Conservation (phyloP, 805 yeast genomes). For the Nakazawaea pomicola region DNA sequence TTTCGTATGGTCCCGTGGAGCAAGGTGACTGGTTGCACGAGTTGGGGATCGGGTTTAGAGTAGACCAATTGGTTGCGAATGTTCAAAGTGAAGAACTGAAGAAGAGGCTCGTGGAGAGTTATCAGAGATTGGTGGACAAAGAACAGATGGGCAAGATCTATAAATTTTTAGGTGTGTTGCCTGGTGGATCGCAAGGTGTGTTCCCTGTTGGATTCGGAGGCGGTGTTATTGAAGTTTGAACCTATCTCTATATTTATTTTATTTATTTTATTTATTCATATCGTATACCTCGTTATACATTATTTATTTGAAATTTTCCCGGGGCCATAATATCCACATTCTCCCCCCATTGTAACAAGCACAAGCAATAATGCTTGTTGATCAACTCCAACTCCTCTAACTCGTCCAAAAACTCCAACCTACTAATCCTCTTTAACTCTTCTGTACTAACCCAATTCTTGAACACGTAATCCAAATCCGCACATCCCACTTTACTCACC, state of each 20-base stretch:
- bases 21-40: conserved; percentile 79
- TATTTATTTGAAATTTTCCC: conserved; percentile 6
- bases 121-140: conserved; percentile 57
- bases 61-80: conserved; percentile 48
- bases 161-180: conserved; percentile 63
- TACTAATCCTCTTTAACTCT: conserved; percentile 40
- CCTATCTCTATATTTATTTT: neutral
- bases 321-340: neutral
- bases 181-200: conserved; percentile 28
- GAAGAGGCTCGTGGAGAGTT: conserved; percentile 50
- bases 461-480: conserved; percentile 40
- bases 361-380: conserved; percentile 55
- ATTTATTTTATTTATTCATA: conserved; percentile 10
- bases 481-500: conserved; percentile 24
- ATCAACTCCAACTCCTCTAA: conserved; percentile 63
- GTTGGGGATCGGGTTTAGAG: conserved; percentile 70
- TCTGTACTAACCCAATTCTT: conserved; percentile 36
- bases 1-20: conserved; percentile 52
- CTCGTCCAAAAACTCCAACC: conserved; percentile 68
- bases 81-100: conserved; percentile 36
- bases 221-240: conserved; percentile 9
- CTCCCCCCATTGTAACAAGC: conserved; percentile 22
- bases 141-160: conserved; percentile 73
- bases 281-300: conserved; percentile 1
- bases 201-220: conserved; percentile 56